Conservation (phyloP, 768 basidiomycete genomes). For the Kwoniella bestiolae region DNA sequence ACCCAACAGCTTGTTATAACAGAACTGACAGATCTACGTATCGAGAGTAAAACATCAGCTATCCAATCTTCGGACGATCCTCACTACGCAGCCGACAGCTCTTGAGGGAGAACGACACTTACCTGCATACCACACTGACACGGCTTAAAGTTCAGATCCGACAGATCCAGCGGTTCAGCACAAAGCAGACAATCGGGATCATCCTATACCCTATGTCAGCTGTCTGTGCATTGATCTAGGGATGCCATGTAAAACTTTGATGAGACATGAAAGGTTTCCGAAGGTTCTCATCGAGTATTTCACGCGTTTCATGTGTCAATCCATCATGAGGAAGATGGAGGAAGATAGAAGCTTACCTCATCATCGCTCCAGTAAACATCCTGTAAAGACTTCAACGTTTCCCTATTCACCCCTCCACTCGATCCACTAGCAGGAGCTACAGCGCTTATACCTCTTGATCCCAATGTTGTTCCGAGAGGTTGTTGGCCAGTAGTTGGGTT, state of each 20-base stretch:
- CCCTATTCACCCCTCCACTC: slow-evolving; percentile 49
- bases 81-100: too few species aligned
- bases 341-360: slow-evolving; percentile 47
- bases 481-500: slow-evolving; percentile 51
- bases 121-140: slow-evolving; percentile 99
- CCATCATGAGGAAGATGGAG: not conserved
- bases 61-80: too few species aligned
- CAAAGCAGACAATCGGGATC: slow-evolving; percentile 98
- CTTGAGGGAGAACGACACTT: slow-evolving; percentile 28
- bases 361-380: slow-evolving; percentile 59
- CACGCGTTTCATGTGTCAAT: slow-evolving; percentile 9
- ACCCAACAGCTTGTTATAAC: slow-evolving; percentile 98
- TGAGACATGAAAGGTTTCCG: not conserved
- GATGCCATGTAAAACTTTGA: too few species aligned
- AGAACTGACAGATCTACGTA: slow-evolving; percentile 94
- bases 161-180: slow-evolving; percentile 97
- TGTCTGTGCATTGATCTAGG: not conserved
- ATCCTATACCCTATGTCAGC: slow-evolving; percentile 65
- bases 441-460: slow-evolving; percentile 14
- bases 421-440: slow-evolving; percentile 33
- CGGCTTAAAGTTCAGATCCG: slow-evolving; percentile 98
- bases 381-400: slow-evolving; percentile 55
- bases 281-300: not conserved
- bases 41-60: not conserved
- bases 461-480: slow-evolving; percentile 26